Conservation (phyloP, 768 basidiomycete species). For the Mycena capillaripes region DNA sequence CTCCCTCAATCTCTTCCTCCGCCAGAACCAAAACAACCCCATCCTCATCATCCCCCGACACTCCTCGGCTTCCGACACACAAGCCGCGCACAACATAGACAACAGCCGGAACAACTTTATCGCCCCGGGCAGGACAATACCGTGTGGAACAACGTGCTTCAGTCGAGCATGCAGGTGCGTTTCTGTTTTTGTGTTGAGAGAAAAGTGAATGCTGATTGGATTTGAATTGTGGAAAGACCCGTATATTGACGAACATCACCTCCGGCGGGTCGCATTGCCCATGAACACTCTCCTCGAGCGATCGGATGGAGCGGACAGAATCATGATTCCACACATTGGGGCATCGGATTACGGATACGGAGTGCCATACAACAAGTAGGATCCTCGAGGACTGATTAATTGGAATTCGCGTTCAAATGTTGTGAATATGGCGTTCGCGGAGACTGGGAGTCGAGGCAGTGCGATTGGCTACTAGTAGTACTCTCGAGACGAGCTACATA, state of each 20-base stretch:
- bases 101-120: constrained; percentile 43
- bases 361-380: too few species aligned
- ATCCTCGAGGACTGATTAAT: too few species aligned
- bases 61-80: constrained; percentile 54
- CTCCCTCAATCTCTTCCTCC: too few species aligned
- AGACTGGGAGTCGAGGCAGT: too few species aligned
- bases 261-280: constrained; percentile 39
- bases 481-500: too few species aligned
- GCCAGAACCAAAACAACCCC: constrained; percentile 50
- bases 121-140: constrained; percentile 57
- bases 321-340: too few species aligned
- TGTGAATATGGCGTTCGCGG: too few species aligned
- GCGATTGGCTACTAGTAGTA: too few species aligned
- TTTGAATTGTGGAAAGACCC: constrained; percentile 38
- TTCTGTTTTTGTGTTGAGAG: constrained; percentile 10
- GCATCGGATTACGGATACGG: too few species aligned
- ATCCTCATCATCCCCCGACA: constrained; percentile 55
- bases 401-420: too few species aligned
- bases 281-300: too few species aligned
- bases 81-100: constrained; percentile 50
- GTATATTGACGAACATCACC: constrained; percentile 46
- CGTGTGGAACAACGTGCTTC: constrained; percentile 18
- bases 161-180: constrained; percentile 36
- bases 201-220: constrained; percentile 32
- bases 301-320: too few species aligned